phyloP scores from a whole-genome alignment of 1,284 basidiomycete genomes.

The Mycena sp. region DNA sequence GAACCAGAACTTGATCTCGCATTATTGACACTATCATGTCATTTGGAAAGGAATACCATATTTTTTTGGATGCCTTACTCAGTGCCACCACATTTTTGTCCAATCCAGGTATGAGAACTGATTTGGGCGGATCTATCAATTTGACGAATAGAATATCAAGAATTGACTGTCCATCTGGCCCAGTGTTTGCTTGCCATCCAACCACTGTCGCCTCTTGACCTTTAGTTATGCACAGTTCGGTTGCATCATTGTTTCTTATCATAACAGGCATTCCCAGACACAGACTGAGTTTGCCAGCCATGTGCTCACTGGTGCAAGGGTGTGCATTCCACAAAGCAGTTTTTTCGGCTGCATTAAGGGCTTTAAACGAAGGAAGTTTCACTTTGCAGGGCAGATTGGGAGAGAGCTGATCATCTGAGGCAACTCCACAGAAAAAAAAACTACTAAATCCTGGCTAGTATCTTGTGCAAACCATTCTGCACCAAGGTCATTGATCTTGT shows the following conservation, averaged over 20 bases:
- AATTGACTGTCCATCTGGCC: constrained; percentile 25
- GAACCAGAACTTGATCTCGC: constrained; percentile 44
- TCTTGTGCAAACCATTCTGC: constrained; percentile 36
- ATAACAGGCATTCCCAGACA: constrained; percentile 53
- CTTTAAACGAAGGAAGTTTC: too few species aligned
- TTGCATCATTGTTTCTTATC: constrained; percentile 46
- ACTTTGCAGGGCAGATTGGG: too few species aligned
- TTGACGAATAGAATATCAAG: constrained; percentile 49
- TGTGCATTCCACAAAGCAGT: too few species aligned
- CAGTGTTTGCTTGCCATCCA: constrained; percentile 39
- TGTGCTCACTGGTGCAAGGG: constrained; percentile 8
- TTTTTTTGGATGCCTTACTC: constrained; percentile 20
- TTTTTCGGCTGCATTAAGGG: too few species aligned
- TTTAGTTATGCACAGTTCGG: constrained; percentile 50
- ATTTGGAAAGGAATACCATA: constrained; percentile 38
- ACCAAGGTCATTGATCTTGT: constrained; percentile 43
- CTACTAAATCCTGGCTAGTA: too few species aligned
- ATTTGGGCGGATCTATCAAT: constrained; percentile 40
- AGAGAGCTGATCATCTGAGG: too few species aligned
- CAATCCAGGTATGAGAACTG: constrained; percentile 43
- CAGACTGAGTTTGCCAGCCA: constrained; percentile 41
- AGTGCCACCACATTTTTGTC: constrained; percentile 52
- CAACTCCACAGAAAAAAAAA: too few species aligned
- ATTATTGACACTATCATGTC: constrained; percentile 36
- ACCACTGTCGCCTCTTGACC: constrained; percentile 48